phyloP scores from a whole-genome alignment of 2,329 filamentous ascomycete species.

The Purpureocillium takamizusanense region DNA sequence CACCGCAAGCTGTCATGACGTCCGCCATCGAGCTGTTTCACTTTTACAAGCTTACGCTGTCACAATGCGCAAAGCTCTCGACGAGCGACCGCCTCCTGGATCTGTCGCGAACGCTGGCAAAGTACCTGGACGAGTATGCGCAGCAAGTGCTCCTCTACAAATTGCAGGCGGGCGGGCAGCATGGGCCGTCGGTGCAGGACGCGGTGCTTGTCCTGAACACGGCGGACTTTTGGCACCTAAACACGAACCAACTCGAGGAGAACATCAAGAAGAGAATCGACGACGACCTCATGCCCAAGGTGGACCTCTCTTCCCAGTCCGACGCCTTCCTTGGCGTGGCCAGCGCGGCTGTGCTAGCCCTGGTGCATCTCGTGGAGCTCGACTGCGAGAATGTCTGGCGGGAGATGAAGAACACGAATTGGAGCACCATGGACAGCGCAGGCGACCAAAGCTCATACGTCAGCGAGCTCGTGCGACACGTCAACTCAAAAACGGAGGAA shows the following conservation, averaged over 20 bases:
- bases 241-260: slow-evolving; percentile 87
- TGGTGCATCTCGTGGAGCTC: slow-evolving; percentile 76
- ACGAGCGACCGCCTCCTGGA: slow-evolving; percentile 83
- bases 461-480: slow-evolving; percentile 63
- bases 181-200: slow-evolving; percentile 56
- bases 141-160: slow-evolving; percentile 81
- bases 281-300: slow-evolving; percentile 59
- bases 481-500: slow-evolving; percentile 64
- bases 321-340: slow-evolving; percentile 95
- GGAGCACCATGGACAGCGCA: slow-evolving; percentile 87
- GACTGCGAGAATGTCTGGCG: slow-evolving; percentile 84
- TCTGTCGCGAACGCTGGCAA: slow-evolving; percentile 75
- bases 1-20: slow-evolving; percentile 76
- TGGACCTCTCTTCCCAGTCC: slow-evolving; percentile 87
- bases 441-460: slow-evolving; percentile 93
- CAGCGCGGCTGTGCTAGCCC: slow-evolving; percentile 71
- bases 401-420: slow-evolving; percentile 94
- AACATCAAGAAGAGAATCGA: slow-evolving; percentile 90
- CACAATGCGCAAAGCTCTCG: slow-evolving; percentile 92
- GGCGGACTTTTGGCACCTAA: slow-evolving; percentile 93
- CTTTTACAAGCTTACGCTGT: slow-evolving; percentile 86
- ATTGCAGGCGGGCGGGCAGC: slow-evolving; percentile 46
- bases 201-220: slow-evolving; percentile 86
- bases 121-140: slow-evolving; percentile 91
- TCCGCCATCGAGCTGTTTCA: slow-evolving; percentile 97